Conservation (phyloP, 345 rosid species). For the Theobroma cacao region DNA sequence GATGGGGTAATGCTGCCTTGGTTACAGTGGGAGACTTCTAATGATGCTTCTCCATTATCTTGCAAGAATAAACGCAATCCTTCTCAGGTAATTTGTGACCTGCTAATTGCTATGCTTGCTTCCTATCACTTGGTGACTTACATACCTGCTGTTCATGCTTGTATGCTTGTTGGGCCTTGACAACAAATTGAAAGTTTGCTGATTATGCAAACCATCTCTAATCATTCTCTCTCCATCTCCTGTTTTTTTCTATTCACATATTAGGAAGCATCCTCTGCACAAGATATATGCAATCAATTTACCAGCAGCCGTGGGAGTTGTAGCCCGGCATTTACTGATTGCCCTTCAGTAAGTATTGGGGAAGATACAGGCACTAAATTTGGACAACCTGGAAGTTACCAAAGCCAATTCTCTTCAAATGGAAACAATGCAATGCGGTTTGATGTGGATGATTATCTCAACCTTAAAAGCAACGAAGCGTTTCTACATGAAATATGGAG, state of each 20-base stretch:
- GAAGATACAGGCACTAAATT: slow-evolving; percentile 24
- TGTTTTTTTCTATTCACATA: not conserved
- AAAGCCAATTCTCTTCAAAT: not conserved
- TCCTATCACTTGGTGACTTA: not conserved
- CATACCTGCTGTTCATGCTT: not conserved
- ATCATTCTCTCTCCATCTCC: not conserved
- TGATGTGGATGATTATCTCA: slow-evolving; percentile 65
- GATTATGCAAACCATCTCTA: not conserved
- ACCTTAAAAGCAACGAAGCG: slow-evolving; percentile 46
- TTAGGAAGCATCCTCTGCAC: slow-evolving; percentile 43
- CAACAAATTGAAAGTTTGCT: not conserved
- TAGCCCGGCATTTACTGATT: slow-evolving; percentile 48
- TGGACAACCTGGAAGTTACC: slow-evolving; percentile 26
- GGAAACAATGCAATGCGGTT: slow-evolving; percentile 28
- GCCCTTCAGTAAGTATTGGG: slow-evolving; percentile 23
- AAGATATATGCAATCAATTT: slow-evolving; percentile 37
- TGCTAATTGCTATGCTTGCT: not conserved
- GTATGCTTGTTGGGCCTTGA: not conserved
- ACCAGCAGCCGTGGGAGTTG: slow-evolving; percentile 83
- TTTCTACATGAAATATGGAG: slow-evolving; percentile 61
- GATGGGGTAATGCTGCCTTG: slow-evolving; percentile 92
- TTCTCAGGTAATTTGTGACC: slow-evolving; percentile 36
- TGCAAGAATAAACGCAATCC: slow-evolving; percentile 40
- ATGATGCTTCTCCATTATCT: slow-evolving; percentile 45
- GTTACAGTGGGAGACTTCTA: slow-evolving; percentile 90